Percentiles rank a stretch among this genome's conserved stretches.
Evolutionary conservation across 345 rosid species (phyloP).

Genomic region (Nephelium lappaceum): DNA sequence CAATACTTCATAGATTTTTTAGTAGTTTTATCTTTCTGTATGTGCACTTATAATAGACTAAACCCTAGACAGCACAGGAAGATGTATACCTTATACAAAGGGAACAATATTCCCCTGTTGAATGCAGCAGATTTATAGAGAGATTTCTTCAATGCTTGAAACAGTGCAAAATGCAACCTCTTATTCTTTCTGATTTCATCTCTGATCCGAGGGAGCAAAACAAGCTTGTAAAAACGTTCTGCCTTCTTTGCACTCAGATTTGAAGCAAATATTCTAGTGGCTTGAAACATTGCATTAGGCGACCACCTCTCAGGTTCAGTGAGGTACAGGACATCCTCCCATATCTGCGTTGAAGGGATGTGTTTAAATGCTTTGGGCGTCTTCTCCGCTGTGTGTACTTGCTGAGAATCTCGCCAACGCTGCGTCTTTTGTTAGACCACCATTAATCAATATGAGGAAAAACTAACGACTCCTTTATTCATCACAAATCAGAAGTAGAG

Average conservation of each 20-base stretch:
- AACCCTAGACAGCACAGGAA: background rate
- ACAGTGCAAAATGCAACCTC: slow-evolving; percentile 79
- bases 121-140: slow-evolving; percentile 91
- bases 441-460: background rate
- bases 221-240: slow-evolving; percentile 69
- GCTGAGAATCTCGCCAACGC: slow-evolving; percentile 73
- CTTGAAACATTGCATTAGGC: slow-evolving; percentile 89
- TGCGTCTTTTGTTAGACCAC: slow-evolving; percentile 30
- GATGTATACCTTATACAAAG: slow-evolving; percentile 72
- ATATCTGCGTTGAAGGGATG: slow-evolving; percentile 67
- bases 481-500: background rate
- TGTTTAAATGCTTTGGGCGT: slow-evolving; percentile 84
- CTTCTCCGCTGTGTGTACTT: slow-evolving; percentile 89
- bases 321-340: slow-evolving; percentile 88
- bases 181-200: slow-evolving; percentile 84
- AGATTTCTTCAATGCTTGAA: slow-evolving; percentile 79
- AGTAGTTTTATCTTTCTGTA: no score
- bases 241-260: slow-evolving; percentile 71
- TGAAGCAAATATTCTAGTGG: slow-evolving; percentile 84
- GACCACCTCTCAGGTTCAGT: slow-evolving; percentile 97
- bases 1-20: no score
- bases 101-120: slow-evolving; percentile 87
- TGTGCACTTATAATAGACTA: background rate
- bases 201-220: slow-evolving; percentile 89
- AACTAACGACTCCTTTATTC: background rate